phyloP scores from a whole-genome alignment of 129 eudicot species.

The Pseudognaphalium luteoalbum region DNA sequence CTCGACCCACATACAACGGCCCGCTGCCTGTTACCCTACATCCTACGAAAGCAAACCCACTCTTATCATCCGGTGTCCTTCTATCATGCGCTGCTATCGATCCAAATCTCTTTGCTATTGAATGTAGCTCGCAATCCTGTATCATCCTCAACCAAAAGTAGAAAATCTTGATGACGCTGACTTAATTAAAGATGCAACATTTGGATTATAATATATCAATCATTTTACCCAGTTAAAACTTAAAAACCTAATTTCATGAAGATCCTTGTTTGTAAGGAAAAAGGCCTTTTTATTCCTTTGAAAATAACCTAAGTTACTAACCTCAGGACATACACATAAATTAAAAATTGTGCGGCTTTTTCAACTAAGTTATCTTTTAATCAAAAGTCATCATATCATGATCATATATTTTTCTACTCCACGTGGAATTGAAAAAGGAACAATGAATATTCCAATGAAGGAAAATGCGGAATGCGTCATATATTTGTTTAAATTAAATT shows the following conservation, averaged over 20 bases:
- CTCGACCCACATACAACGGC: conserved; percentile 91
- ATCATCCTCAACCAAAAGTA: neutral
- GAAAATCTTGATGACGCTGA: neutral
- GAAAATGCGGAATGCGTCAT: no score
- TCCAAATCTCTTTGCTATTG: conserved; percentile 89
- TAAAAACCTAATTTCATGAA: neutral
- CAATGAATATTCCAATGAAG: no score
- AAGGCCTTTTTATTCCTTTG: neutral
- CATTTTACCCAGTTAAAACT: neutral
- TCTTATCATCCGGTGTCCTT: conserved; percentile 62
- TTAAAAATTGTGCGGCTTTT: neutral
- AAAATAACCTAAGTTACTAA: neutral
- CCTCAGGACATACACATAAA: conserved; percentile 19
- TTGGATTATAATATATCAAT: neutral
- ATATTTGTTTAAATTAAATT: no score
- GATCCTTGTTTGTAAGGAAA: neutral
- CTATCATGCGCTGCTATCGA: conserved; percentile 92
- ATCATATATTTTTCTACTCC: no score
- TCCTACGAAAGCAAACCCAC: conserved; percentile 82
- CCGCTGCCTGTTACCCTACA: conserved; percentile 92
- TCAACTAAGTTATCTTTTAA: neutral
- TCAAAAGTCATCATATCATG: no score
- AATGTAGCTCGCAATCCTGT: conserved; percentile 89
- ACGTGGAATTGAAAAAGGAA: no score
- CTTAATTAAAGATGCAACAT: neutral